Evolutionary conservation across 768 basidiomycete genomes (phyloP).

Genomic region (Naganishia randhawae): DNA sequence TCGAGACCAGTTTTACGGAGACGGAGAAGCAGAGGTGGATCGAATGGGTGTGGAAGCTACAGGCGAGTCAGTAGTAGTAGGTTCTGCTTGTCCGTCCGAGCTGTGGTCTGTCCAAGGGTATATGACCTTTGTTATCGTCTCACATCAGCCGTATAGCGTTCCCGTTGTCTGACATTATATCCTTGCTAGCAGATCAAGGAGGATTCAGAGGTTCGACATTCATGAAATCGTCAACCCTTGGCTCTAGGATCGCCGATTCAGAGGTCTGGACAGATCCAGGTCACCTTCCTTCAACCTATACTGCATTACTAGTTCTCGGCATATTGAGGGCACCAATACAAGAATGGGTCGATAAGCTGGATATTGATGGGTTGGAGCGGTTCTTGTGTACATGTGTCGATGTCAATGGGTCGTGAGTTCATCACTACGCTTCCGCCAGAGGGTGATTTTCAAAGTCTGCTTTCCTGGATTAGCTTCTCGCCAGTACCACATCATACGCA

Average conservation of each 20-base stretch:
- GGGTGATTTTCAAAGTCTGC: not conserved
- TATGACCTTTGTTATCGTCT: conserved; percentile 19
- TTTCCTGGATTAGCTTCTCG: not conserved
- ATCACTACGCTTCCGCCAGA: not conserved
- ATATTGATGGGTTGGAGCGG: conserved; percentile 63
- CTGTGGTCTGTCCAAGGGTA: not conserved
- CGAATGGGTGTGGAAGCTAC: conserved; percentile 86
- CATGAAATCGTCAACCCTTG: conserved; percentile 55
- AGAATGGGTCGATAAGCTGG: conserved; percentile 54
- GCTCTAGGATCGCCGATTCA: conserved; percentile 13
- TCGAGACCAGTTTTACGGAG: conserved; percentile 55
- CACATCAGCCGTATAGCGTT: conserved; percentile 54
- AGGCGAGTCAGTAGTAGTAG: conserved; percentile 59
- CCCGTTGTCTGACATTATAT: conserved; percentile 58
- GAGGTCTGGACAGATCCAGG: conserved; percentile 61
- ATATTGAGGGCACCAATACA: conserved; percentile 80
- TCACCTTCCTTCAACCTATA: conserved; percentile 90
- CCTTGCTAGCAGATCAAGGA: conserved; percentile 30
- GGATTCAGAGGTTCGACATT: conserved; percentile 69
- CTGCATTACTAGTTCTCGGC: conserved; percentile 74
- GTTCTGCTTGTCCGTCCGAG: conserved; percentile 24
- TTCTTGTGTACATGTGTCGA: conserved; percentile 72
- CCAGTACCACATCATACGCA: not conserved
- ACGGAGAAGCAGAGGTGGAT: conserved; percentile 64
- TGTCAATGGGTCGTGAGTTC: conserved; percentile 72